Evolutionary conservation across 371 early-diverging fungal genomes (phyloP).

Genomic region (Mycotypha africana): DNA sequence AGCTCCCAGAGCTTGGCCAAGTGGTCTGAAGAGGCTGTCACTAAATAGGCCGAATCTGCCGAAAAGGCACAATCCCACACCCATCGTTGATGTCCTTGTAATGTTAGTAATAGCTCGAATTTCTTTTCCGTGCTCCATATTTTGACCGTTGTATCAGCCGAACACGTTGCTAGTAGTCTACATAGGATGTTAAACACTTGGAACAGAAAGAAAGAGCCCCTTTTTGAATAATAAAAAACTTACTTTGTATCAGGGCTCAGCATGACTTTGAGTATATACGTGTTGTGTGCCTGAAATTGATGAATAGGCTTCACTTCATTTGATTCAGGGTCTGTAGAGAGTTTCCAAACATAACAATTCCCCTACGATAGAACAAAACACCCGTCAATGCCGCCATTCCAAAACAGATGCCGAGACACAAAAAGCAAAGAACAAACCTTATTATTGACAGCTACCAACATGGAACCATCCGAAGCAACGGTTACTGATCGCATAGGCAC

Average conservation of each 20-base stretch:
- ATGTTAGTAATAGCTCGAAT: conserved; percentile 67
- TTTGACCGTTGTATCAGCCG: conserved; percentile 80
- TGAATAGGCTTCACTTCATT: conserved; percentile 70
- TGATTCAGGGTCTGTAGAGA: conserved; percentile 49
- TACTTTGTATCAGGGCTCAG: conserved; percentile 82
- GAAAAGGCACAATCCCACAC: conserved; percentile 95
- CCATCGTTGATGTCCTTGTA: conserved; percentile 87
- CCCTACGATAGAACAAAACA: conserved; percentile 39
- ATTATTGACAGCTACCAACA: conserved; percentile 90
- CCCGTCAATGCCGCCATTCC: no score
- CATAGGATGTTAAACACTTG: no score
- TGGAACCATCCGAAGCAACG: conserved; percentile 84
- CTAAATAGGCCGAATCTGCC: conserved; percentile 88
- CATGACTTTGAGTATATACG: conserved; percentile 78
- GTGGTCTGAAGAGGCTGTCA: conserved; percentile 88
- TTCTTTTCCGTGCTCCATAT: conserved; percentile 63
- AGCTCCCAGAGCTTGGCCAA: conserved; percentile 86
- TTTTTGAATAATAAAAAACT: no score
- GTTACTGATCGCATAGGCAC: conserved; percentile 87
- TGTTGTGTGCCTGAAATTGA: conserved; percentile 74
- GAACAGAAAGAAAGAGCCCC: background rate
- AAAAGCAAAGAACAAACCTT: no score
- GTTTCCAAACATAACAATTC: conserved; percentile 82
- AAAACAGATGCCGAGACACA: no score
- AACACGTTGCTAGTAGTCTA: conserved; percentile 80